These are phyloP conservation scores for Triticum timopheevii DNA, from an alignment of 176 grass and related monocot genomes.

Conservation along the genomic window DNA sequence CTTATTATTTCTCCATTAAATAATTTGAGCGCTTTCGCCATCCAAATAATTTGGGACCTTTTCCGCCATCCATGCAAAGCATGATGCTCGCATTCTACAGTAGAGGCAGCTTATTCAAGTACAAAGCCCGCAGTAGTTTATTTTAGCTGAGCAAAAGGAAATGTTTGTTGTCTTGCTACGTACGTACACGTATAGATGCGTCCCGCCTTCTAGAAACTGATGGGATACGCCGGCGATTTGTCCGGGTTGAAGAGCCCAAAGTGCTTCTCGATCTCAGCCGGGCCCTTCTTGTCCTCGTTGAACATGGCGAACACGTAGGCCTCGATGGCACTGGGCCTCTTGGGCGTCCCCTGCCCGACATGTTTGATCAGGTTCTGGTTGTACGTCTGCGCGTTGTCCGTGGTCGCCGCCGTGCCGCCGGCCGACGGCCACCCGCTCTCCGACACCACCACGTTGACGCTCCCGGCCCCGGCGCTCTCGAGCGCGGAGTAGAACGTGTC, in stretches of 20 bases:
- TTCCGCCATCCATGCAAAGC: neutral
- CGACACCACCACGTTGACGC: constrained; percentile 41
- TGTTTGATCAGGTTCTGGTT: constrained; percentile 75
- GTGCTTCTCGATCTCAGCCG: constrained; percentile 33
- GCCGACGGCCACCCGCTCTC: constrained; percentile 68
- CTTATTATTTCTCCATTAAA: neutral
- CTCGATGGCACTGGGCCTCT: constrained; percentile 27
- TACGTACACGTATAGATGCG: neutral
- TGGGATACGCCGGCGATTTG: constrained; percentile 49
- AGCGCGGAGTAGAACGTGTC: constrained; percentile 1
- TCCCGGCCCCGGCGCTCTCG: neutral
- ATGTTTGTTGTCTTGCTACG: neutral
- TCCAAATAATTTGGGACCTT: no score
- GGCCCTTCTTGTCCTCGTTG: constrained; percentile 53
- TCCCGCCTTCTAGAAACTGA: constrained; percentile 17
- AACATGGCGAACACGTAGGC: constrained; percentile 66
- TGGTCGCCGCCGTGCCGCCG: constrained; percentile 20
- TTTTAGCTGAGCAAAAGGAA: neutral
- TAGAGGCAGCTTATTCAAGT: neutral
- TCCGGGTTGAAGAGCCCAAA: constrained; percentile 63
- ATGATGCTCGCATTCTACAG: neutral
- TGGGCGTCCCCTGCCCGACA: constrained; percentile 53
- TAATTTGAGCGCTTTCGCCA: neutral
- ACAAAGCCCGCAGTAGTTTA: neutral
- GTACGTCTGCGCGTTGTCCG: constrained; percentile 46